These are phyloP conservation scores for Acacia acuminata DNA, from an alignment of 306 rosid species.

Conservation along the genomic window DNA sequence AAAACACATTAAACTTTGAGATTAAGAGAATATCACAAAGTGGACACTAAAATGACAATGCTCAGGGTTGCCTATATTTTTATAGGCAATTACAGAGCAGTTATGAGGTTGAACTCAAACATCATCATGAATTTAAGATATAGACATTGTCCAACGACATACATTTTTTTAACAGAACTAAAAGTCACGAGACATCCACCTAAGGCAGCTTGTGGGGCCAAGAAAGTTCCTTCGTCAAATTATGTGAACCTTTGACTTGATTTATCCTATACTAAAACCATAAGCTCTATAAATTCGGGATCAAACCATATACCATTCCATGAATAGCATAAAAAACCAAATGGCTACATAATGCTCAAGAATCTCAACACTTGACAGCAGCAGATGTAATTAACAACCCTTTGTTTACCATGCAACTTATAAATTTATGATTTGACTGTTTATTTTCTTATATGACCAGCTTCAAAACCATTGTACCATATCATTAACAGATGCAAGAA, in stretches of 20 bases:
- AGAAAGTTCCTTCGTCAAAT: not conserved
- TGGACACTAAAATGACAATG: not conserved
- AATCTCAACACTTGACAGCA: not conserved
- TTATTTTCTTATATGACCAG: not conserved
- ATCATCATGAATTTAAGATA: not conserved
- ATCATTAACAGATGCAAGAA: not conserved
- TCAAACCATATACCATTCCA: not conserved
- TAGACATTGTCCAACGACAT: not conserved
- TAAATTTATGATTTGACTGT: not conserved
- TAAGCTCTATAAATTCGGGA: not conserved
- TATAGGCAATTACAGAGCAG: not conserved
- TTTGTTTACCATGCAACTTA: not conserved
- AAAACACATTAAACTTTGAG: not conserved
- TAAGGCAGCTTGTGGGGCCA: not conserved
- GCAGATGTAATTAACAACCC: not conserved
- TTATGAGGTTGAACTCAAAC: not conserved
- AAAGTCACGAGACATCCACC: not conserved
- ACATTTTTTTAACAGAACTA: not conserved
- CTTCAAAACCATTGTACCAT: not conserved
- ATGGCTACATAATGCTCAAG: not conserved
- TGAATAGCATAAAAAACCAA: not conserved
- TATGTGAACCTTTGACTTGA: not conserved
- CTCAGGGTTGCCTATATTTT: not conserved
- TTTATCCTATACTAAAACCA: not conserved
- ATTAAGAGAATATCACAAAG: not conserved